phyloP scores from a whole-genome alignment of 2,329 filamentous ascomycete genomes.

The Ceratocystis cubensis region DNA sequence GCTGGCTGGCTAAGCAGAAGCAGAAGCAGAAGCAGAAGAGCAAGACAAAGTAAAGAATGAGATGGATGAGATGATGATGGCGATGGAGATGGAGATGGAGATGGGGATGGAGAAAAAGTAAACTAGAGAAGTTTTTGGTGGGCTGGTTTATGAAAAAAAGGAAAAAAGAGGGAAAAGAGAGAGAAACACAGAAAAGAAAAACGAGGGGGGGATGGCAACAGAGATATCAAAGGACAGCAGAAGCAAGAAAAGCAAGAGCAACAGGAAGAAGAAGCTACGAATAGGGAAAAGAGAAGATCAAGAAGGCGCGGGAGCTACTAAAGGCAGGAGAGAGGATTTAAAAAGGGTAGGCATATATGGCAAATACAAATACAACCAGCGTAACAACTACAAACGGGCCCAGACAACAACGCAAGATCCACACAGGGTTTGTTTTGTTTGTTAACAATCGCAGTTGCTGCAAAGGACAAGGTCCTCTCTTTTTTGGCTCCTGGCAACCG shows the following conservation, averaged over 20 bases:
- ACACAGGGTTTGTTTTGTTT: constrained; percentile 10
- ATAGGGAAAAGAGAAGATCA: not conserved
- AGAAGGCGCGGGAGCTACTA: constrained; percentile 8
- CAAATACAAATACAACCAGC: constrained; percentile 1
- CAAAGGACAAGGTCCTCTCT: not conserved
- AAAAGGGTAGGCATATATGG: constrained; percentile 8
- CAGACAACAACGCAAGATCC: not conserved
- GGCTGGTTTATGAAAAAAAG: not conserved
- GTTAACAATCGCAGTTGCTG: not conserved
- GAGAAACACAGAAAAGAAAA: constrained; percentile 3
- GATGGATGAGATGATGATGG: constrained; percentile 8
- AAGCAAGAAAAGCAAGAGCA: not conserved
- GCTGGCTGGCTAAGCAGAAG: not conserved
- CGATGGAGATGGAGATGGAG: constrained; percentile 6
- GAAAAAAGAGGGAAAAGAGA: constrained; percentile 7
- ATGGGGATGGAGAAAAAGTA: constrained; percentile 11
- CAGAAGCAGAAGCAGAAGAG: not conserved
- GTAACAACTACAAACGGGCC: constrained; percentile 6
- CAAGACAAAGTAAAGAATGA: constrained; percentile 11
- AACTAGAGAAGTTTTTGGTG: constrained; percentile 21
- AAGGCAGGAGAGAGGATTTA: not conserved
- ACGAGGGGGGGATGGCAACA: not conserved
- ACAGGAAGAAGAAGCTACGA: not conserved
- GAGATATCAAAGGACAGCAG: not conserved
- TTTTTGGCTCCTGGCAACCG: not conserved